Evolutionary conservation across 176 grass and related monocot genomes (phyloP), one percentile per base, ranked within the genome.

Genomic region (Musa beccarii): DNA sequence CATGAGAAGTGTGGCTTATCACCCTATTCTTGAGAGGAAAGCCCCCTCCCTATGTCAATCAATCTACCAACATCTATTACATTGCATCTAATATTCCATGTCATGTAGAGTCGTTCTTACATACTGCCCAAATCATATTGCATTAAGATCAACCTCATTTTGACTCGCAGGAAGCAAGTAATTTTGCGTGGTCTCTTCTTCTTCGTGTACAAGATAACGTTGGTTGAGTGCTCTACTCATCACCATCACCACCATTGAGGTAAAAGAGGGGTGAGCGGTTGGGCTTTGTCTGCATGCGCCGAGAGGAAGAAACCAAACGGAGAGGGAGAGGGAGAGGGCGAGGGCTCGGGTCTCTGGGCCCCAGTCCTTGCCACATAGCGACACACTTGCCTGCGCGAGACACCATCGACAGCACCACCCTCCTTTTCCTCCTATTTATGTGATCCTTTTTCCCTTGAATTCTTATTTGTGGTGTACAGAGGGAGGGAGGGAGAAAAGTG

Each of bases 311-410:
- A 73, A 54, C 67, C 68, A 84, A 75, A 51, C 53, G 14, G 66
- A 83, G 67, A 83, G 52, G 59, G 67, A 55, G 43, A 82, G 80
- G 52, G 75, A 17, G 67, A 83, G 52, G 59, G 67, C 66, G 43
- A 82, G 80, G 52, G 75, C 24, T 17, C 28, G 49, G 63, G 59
- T 75, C 69, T 20, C 65, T 86, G 80, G 84, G 80, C 51, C 64
- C 75, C 66, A 2, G 8, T 20, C 12, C 56, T 73, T 50, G 56
- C 55, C 78, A 53, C 78, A 80, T 80, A 63, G 55, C 78, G 78
- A 80, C 78, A 80, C 68, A 25, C 69, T 80, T 73, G 78, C 78
- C 78, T 80, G 78, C 78, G 69, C 20, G 56, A 62, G 54, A 72
- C 68, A 72, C 68, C 68, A 72, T 72, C 78, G 72, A 59, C 52